Conservation (phyloP, 2,329 filamentous ascomycete species). For the Esteya vermicola region DNA sequence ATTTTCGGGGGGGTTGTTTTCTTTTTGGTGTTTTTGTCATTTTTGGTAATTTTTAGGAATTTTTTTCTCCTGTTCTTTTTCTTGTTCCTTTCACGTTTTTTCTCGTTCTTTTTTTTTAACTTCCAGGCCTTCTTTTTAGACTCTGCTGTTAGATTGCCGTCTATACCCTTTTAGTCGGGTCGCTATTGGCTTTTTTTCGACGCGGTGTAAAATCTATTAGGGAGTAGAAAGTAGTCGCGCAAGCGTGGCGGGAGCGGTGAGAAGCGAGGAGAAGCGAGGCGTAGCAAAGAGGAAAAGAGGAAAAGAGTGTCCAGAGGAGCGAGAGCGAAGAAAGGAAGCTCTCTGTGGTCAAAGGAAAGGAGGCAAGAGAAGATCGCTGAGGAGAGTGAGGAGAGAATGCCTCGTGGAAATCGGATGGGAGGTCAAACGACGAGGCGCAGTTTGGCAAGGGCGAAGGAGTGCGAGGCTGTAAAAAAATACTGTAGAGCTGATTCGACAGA, state of each 20-base stretch:
- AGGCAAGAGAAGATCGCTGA: too few species aligned
- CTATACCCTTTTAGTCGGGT: background rate
- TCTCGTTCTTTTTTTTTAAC: background rate
- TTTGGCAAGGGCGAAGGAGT: background rate
- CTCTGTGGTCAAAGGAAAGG: too few species aligned
- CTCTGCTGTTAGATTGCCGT: background rate
- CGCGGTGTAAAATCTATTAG: background rate
- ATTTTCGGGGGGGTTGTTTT: background rate
- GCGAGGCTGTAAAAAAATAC: constrained; percentile 3
- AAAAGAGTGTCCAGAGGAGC: too few species aligned
- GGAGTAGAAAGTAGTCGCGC: background rate
- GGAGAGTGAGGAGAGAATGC: too few species aligned
- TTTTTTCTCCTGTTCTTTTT: too few species aligned
- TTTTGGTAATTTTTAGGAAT: too few species aligned
- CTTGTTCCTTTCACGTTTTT: too few species aligned
- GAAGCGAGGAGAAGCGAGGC: background rate
- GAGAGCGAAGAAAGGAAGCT: too few species aligned
- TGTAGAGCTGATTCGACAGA: background rate
- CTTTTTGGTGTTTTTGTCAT: too few species aligned
- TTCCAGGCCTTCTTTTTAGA: background rate
- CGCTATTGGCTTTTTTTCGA: too few species aligned
- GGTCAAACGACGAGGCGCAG: background rate
- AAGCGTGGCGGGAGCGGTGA: background rate
- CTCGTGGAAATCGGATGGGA: too few species aligned
- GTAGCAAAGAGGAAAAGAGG: background rate